Conservation (phyloP, 2,329 filamentous ascomycete genomes). For the Stemphylium lycopersici region DNA sequence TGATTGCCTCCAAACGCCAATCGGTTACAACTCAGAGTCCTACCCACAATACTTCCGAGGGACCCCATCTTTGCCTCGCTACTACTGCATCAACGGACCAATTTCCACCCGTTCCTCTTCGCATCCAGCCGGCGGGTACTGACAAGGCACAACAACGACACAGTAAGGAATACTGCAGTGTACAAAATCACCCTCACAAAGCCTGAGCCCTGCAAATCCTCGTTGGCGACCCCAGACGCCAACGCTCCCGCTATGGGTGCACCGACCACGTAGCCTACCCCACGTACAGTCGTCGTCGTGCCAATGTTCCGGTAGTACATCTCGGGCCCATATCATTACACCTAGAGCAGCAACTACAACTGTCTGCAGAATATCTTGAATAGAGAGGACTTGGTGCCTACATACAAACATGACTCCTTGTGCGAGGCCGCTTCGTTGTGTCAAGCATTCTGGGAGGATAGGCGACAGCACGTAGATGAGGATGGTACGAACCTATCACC, state of each 20-base stretch:
- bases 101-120: constrained; percentile 22
- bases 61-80: background rate
- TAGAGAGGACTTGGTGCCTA: constrained; percentile 2
- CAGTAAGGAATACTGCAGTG: constrained; percentile 16
- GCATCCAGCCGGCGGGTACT: constrained; percentile 23
- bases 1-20: background rate
- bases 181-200: constrained; percentile 25
- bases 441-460: constrained; percentile 59
- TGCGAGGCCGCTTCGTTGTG: constrained; percentile 50
- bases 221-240: constrained; percentile 17
- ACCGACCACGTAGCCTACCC: constrained; percentile 26
- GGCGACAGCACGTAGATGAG: constrained; percentile 54
- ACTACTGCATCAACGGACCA: constrained; percentile 14
- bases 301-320: constrained; percentile 31
- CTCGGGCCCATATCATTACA: constrained; percentile 21
- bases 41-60: background rate
- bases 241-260: constrained; percentile 29
- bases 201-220: constrained; percentile 14
- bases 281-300: constrained; percentile 24
- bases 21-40: background rate
- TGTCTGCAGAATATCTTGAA: background rate
- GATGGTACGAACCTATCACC: constrained; percentile 31
- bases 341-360: constrained; percentile 23
- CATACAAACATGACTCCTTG: constrained; percentile 25
- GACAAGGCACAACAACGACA: constrained; percentile 14